Percentiles rank a stretch among this genome's conserved stretches.
phyloP scores from a whole-genome alignment of 176 grass and related monocot genomes.

The Avena insularis region DNA sequence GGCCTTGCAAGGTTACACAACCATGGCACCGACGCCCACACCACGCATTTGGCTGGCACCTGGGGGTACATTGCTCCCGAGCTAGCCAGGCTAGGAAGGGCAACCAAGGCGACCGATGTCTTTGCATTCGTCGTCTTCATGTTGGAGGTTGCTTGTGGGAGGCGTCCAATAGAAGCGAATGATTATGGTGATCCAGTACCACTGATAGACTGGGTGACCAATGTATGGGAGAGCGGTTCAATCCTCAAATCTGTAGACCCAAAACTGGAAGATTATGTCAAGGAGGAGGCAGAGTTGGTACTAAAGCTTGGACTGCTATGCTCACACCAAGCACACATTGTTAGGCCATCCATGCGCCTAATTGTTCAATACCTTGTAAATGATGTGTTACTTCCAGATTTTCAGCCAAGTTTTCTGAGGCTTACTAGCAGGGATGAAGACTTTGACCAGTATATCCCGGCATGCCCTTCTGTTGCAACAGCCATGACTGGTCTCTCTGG shows the following conservation, averaged over 20 bases:
- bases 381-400: not conserved
- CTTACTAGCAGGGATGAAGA: constrained; percentile 7
- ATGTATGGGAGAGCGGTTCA: not conserved
- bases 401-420: not conserved
- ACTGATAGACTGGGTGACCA: constrained; percentile 1
- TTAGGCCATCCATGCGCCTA: constrained; percentile 17
- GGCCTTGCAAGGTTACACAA: constrained; percentile 24
- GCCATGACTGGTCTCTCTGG: constrained; percentile 8
- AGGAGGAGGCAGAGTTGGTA: not conserved
- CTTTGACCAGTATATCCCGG: not conserved
- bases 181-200: not conserved
- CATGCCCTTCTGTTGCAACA: not conserved
- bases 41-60: constrained; percentile 40
- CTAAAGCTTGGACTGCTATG: constrained; percentile 11
- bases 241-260: not conserved
- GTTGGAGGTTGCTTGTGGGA: constrained; percentile 44
- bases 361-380: not conserved
- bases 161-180: constrained; percentile 28
- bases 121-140: constrained; percentile 56
- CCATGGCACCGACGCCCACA: not conserved
- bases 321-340: not conserved
- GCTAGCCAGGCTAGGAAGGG: constrained; percentile 48
- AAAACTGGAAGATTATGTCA: not conserved
- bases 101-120: constrained; percentile 51
- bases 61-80: constrained; percentile 54